Evolutionary conservation across 495 filamentous ascomycete species (phyloP).

Genomic region (Extremus antarcticus): DNA sequence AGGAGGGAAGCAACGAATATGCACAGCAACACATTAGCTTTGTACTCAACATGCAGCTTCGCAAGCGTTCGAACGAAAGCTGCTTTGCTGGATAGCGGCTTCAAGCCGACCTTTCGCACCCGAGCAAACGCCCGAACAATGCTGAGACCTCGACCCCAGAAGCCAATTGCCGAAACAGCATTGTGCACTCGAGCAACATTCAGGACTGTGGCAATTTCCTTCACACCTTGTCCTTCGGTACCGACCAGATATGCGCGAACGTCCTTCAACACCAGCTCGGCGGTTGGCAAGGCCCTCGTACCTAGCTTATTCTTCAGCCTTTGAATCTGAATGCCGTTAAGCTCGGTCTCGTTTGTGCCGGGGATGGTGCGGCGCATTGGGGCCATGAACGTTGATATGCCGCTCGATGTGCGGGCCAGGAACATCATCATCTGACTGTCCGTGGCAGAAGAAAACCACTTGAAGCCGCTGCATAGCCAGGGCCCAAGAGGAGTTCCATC

Average conservation of each 20-base stretch:
- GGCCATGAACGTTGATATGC: slow-evolving; percentile 54
- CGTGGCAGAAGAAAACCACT: slow-evolving; percentile 67
- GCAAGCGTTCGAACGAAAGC: slow-evolving; percentile 54
- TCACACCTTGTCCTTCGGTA: slow-evolving; percentile 49
- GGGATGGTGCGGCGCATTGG: slow-evolving; percentile 44
- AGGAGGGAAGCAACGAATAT: slow-evolving; percentile 53
- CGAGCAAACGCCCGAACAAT: slow-evolving; percentile 50
- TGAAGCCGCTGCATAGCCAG: slow-evolving; percentile 56
- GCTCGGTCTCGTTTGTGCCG: slow-evolving; percentile 31
- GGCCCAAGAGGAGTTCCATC: slow-evolving; percentile 43
- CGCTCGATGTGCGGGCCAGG: slow-evolving; percentile 47
- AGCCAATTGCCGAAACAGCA: slow-evolving; percentile 44
- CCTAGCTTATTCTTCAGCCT: slow-evolving; percentile 61
- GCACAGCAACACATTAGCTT: slow-evolving; percentile 46
- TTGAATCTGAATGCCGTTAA: slow-evolving; percentile 57
- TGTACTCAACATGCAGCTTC: slow-evolving; percentile 41
- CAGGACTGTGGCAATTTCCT: slow-evolving; percentile 53
- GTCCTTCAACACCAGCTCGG: slow-evolving; percentile 50
- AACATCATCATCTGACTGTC: slow-evolving; percentile 59
- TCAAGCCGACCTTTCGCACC: slow-evolving; percentile 41
- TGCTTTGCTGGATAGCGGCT: slow-evolving; percentile 42
- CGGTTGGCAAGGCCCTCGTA: slow-evolving; percentile 56
- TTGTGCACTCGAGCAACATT: slow-evolving; percentile 61
- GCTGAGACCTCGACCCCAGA: slow-evolving; percentile 49
- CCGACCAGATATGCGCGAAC: slow-evolving; percentile 58